A percentile compares a stretch with the other conserved stretches of the same genome.
phyloP scores from a whole-genome alignment of 306 rosid species.

The Rosa persica region DNA sequence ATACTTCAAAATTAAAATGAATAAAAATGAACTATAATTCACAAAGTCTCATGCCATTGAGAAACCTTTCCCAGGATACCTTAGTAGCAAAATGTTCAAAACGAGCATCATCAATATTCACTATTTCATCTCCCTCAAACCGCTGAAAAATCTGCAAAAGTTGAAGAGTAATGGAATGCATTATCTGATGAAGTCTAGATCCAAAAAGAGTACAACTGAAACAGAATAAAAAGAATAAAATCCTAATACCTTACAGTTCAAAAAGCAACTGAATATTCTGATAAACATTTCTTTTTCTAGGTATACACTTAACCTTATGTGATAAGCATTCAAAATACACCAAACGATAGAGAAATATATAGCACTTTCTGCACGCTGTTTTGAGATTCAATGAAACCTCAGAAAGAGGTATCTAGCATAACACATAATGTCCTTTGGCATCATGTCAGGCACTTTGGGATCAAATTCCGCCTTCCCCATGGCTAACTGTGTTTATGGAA shows the following conservation, averaged over 20 bases:
- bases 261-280: not conserved
- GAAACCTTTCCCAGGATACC: slow-evolving; percentile 35
- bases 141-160: slow-evolving; percentile 67
- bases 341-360: not conserved
- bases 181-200: slow-evolving; percentile 17
- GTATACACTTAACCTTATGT: not conserved
- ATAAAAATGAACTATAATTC: not conserved
- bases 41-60: not conserved
- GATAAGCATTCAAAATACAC: not conserved
- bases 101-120: slow-evolving; percentile 77
- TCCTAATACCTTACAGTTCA: not conserved
- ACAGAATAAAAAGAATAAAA: slow-evolving; percentile 17
- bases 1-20: not conserved
- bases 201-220: slow-evolving; percentile 12
- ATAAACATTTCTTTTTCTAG: not conserved
- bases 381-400: not conserved
- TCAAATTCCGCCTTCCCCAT: not conserved
- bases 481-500: not conserved
- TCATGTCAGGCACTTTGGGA: not conserved
- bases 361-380: not conserved
- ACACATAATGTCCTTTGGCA: not conserved
- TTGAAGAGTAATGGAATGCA: slow-evolving; percentile 23
- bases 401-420: not conserved
- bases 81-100: slow-evolving; percentile 73
- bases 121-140: slow-evolving; percentile 57